Conservation (phyloP, 1,284 basidiomycete genomes). For the Trametes hirsuta region DNA sequence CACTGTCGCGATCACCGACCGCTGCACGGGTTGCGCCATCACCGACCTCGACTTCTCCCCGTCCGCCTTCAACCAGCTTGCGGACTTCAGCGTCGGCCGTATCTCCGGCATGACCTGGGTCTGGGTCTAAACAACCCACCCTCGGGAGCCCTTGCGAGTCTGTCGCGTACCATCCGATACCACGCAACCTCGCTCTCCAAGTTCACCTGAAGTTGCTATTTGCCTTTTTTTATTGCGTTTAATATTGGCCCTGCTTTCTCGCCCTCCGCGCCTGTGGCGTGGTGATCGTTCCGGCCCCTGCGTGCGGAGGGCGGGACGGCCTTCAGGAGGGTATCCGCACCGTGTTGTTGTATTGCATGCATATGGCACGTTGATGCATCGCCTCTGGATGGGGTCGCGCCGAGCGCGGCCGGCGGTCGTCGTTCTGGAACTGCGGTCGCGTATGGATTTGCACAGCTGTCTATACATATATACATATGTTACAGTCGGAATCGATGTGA, state of each 20-base stretch:
- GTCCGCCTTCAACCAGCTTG: conserved; percentile 50
- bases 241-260: conserved; percentile 16
- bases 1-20: conserved; percentile 57
- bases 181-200: conserved; percentile 7
- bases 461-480: conserved; percentile 11
- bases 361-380: conserved; percentile 19
- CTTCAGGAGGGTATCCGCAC: conserved; percentile 20
- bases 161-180: not conserved
- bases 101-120: conserved; percentile 53
- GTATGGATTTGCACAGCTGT: conserved; percentile 14
- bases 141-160: not conserved
- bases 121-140: conserved; percentile 38
- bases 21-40: conserved; percentile 57
- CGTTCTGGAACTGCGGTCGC: conserved; percentile 14
- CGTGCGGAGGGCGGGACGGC: conserved; percentile 30
- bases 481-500: conserved; percentile 9
- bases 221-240: conserved; percentile 24
- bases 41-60: conserved; percentile 64
- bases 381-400: conserved; percentile 19
- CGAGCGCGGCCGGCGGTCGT: conserved; percentile 17
- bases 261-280: conserved; percentile 32
- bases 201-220: conserved; percentile 10
- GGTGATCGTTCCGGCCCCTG: conserved; percentile 23
- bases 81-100: conserved; percentile 48
- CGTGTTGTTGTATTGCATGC: conserved; percentile 27